phyloP scores from a whole-genome alignment of 768 basidiomycete genomes.

The Kockovaella imperatae region DNA sequence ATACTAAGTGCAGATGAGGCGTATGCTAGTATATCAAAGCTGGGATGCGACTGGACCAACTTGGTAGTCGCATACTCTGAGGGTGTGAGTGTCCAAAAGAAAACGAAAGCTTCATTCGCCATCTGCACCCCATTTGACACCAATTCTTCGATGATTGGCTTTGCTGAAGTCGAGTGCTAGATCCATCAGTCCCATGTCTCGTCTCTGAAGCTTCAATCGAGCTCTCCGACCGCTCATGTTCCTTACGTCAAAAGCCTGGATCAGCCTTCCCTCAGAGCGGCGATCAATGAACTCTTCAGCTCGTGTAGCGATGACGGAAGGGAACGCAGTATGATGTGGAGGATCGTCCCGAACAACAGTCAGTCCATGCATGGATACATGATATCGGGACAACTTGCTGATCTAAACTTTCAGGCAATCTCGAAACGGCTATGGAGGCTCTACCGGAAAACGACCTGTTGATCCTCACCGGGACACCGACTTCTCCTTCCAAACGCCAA shows the following conservation, averaged over 20 bases:
- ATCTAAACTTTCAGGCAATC: too few species aligned
- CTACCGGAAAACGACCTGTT: too few species aligned
- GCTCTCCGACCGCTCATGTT: too few species aligned
- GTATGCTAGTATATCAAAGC: slow-evolving; percentile 19
- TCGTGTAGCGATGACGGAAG: too few species aligned
- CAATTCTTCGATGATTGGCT: too few species aligned
- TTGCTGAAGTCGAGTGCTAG: slow-evolving; percentile 24
- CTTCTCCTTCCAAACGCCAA: slow-evolving; percentile 19
- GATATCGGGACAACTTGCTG: too few species aligned
- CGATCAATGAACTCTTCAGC: slow-evolving; percentile 16
- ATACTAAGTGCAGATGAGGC: slow-evolving; percentile 30
- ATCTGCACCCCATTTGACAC: too few species aligned
- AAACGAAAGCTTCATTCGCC: neutral
- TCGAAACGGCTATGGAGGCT: too few species aligned
- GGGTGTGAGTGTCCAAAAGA: slow-evolving; percentile 20
- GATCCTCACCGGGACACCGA: slow-evolving; percentile 25
- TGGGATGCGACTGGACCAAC: slow-evolving; percentile 35
- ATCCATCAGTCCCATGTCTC: slow-evolving; percentile 30
- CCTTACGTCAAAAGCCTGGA: slow-evolving; percentile 29
- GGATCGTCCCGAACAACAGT: too few species aligned
- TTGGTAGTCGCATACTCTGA: slow-evolving; percentile 28
- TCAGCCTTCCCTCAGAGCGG: slow-evolving; percentile 6
- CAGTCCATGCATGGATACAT: too few species aligned
- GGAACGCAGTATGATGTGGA: too few species aligned
- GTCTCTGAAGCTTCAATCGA: slow-evolving; percentile 9